Base-by-base conservation (phyloP, 2,329 filamentous ascomycete genomes). In the Aspergillus ustus region DNA sequence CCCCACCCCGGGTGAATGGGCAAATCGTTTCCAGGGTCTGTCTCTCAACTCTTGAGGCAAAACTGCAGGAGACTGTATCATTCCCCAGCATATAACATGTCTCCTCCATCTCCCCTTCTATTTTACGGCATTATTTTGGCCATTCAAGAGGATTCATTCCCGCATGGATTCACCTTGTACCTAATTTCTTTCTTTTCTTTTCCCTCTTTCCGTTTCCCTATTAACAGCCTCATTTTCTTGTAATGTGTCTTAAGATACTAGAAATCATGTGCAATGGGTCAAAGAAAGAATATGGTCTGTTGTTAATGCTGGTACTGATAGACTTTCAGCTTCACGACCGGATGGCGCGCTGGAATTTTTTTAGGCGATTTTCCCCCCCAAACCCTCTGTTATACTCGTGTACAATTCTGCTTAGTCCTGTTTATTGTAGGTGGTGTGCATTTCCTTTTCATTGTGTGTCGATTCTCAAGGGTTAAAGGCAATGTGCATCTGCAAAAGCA, bases 11-110 rank as follows among this genome's bases (percentile, higher is more conserved):
- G 75, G 82, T 52, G 88, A 90, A 53, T 91, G 89, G 88, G 78
- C 83, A 28, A 79, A 80, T 57, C 77, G 83, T 6, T 91, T 92
- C 73, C 89, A 92, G 73, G 86, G 89, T 9, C 79, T 93, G 19
- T 93, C 90, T 2, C 83, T 93, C 65, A 90, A 90, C 71, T 85
- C 86, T 66, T 82, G 66, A 75, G 48, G 17, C 17, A 52, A 19
- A 20, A 50, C 22, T 19, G 31, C 22, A 44, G 19, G 31, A 45
- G 25, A 11, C 17, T 45, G 4, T 48, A 31, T 40, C 15, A 45
- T 44, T 37, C 43, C 43, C 22, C 44, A 37, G 15, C 19, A 25
- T 7, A 19, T 34, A 29, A 46, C 22, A 34, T 50, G 37, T 56
- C 46, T 31, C 40, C 52, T 46, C 28, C 28, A 11, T 46, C 28